Conservation (phyloP, 2,329 filamentous ascomycete genomes). For the Nemania bipapillata region DNA sequence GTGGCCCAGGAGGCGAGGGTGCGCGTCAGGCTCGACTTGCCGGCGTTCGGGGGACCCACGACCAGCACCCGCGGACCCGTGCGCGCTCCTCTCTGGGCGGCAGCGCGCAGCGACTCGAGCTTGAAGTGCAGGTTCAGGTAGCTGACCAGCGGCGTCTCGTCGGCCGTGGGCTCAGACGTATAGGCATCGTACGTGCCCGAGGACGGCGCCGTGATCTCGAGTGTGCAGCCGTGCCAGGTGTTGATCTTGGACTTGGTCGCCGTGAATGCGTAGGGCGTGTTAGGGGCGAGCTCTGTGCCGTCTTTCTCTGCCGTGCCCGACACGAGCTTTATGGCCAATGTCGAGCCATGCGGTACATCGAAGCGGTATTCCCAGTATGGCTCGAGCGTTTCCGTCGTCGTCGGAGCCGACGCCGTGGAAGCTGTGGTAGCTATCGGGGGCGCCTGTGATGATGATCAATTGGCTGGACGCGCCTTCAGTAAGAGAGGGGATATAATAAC, state of each 20-base stretch:
- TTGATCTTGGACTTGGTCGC: conserved; percentile 88
- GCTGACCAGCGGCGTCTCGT: conserved; percentile 82
- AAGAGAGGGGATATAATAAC: conserved; percentile 34
- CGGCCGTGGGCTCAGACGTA: conserved; percentile 72
- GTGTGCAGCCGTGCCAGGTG: conserved; percentile 88
- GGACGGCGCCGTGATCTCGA: conserved; percentile 75
- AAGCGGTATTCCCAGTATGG: conserved; percentile 82
- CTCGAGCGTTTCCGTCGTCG: conserved; percentile 64
- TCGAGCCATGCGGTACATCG: conserved; percentile 67
- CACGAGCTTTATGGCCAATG: conserved; percentile 69
- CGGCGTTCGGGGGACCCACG: conserved; percentile 78
- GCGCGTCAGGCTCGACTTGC: conserved; percentile 84
- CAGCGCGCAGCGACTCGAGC: conserved; percentile 76
- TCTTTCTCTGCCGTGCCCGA: conserved; percentile 91
- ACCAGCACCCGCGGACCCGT: conserved; percentile 83
- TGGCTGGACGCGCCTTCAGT: conserved; percentile 1
- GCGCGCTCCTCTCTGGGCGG: conserved; percentile 59
- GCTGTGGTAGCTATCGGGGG: conserved; percentile 40
- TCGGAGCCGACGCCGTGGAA: conserved; percentile 52
- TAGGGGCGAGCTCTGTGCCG: conserved; percentile 88
- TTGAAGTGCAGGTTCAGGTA: conserved; percentile 90
- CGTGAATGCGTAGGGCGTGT: conserved; percentile 81
- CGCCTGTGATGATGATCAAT: conserved; percentile 38
- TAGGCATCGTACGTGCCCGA: conserved; percentile 61
- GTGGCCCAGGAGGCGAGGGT: conserved; percentile 83